Percentiles rank a stretch among this genome's conserved stretches.
Conservation (phyloP, 1,284 basidiomycete genomes). For the Ceratobasidium theobromae region DNA sequence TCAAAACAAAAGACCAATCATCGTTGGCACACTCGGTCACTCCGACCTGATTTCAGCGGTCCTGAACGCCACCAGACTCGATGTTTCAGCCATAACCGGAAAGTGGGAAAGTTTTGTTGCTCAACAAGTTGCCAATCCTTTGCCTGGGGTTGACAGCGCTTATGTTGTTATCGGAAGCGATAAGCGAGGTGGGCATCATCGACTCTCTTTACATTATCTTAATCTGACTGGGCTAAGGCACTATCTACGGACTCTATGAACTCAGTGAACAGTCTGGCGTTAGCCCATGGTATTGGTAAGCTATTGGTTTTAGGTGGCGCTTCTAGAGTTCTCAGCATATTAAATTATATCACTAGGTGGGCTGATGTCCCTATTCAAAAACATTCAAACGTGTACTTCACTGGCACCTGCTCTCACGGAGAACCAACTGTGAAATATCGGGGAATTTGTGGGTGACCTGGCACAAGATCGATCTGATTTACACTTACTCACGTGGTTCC, state of each 20-base stretch:
- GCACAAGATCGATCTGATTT: too few relatives aligned
- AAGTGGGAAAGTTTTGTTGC: constrained; percentile 65
- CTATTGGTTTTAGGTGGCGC: neutral
- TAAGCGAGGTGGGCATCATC: constrained; percentile 51
- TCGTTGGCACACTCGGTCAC: constrained; percentile 65
- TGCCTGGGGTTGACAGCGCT: constrained; percentile 58
- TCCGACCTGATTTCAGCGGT: constrained; percentile 59
- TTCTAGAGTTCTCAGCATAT: neutral
- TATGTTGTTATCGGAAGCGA: constrained; percentile 68
- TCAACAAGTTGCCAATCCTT: constrained; percentile 55
- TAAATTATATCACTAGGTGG: constrained; percentile 35
- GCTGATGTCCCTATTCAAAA: constrained; percentile 51
- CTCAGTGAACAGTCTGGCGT: constrained; percentile 69
- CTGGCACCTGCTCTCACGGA: constrained; percentile 60
- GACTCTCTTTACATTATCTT: neutral
- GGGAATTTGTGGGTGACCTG: constrained; percentile 49
- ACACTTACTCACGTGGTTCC: neutral
- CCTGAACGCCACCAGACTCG: constrained; percentile 54
- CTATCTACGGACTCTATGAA: constrained; percentile 68
- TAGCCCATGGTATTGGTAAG: constrained; percentile 32
- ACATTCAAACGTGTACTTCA: constrained; percentile 51
- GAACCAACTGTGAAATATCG: constrained; percentile 70
- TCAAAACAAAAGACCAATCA: constrained; percentile 49
- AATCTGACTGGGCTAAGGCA: constrained; percentile 42
- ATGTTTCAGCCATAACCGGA: constrained; percentile 59